Evolutionary conservation across 225 moss, liverwort and hornwort genomes (phyloP).

Genomic region (Neckera pumila): DNA sequence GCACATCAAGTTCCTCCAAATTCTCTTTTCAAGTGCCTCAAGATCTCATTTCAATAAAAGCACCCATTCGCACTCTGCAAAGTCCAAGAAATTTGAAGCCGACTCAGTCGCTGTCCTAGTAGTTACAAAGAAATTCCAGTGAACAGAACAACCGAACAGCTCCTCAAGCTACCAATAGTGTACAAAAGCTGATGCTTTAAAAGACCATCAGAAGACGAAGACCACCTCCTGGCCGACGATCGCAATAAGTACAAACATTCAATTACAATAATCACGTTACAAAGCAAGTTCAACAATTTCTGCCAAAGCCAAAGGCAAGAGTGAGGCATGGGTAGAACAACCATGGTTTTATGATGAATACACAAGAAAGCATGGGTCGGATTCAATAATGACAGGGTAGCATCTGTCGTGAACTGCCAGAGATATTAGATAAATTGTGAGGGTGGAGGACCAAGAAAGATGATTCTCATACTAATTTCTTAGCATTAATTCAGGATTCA

Average conservation of each 20-base stretch:
- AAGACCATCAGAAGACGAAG: neutral
- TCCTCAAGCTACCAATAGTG: neutral
- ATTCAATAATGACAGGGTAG: neutral
- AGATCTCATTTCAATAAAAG: neutral
- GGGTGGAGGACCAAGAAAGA: neutral
- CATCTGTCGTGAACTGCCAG: neutral
- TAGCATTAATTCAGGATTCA: neutral
- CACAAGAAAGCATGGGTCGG: neutral
- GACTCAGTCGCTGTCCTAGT: neutral
- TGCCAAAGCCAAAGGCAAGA: neutral
- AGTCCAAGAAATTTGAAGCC: neutral
- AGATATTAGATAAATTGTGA: neutral
- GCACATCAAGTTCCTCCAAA: neutral
- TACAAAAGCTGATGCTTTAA: neutral
- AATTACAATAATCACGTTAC: neutral
- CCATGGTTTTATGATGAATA: neutral
- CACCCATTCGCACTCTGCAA: constrained; percentile 8
- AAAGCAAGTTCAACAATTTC: neutral
- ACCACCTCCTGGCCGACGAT: neutral
- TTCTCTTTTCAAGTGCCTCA: neutral
- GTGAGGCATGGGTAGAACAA: neutral
- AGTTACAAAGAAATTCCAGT: neutral
- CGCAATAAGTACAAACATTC: neutral
- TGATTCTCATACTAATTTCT: neutral
- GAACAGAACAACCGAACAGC: neutral